Evolutionary conservation across 345 rosid genomes (phyloP), one percentile per base, ranked within the genome.

Genomic region (Pugionium cornutum): DNA sequence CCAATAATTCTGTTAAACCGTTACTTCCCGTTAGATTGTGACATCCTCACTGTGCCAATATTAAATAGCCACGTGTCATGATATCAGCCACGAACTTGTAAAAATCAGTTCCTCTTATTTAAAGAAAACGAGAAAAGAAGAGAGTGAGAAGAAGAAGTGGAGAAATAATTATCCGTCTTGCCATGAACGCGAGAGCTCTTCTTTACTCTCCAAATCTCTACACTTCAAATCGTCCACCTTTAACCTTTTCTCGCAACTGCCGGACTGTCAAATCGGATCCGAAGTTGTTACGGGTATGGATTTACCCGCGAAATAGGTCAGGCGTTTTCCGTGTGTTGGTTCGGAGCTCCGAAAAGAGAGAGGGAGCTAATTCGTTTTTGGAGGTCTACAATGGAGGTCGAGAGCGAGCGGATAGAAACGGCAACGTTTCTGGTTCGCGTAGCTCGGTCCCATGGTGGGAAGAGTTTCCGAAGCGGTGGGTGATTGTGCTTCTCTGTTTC

Each of bases 401-500:
- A 25, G 54, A 62, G 42, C 41, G 5, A 43, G 58, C 33, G 9
- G 56, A 4, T 1, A 2, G 47, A 49, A 52, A 70, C 45, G 85
- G 66, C 28, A 79, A 36, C 62, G 82, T 73, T 10, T 69, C 59
- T 26, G 34, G 47, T 18, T 43, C 56, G 53, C 69, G 63, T 53
- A 63, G 73, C 40, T 61, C 76, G 18, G 71, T 69, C 33, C 84
- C 88, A 5, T 87, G 97, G 97, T 89, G 92, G 98, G 77, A 92
- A 59, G 75, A 82, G 79, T 87, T 89, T 68, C 97, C 97, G 5
- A 92, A 87, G 69, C 86, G 98, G 52, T 92, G 97, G 97, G 79
- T 86, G 60, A 88, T 89, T 5, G 98, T 89, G 32, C 49, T 88
- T 35, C 59, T 92, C 72, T 92, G 98, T 77, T 92, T 83, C 77